Conservation (phyloP, 495 filamentous ascomycete genomes). For the Penicillium chermesinum region DNA sequence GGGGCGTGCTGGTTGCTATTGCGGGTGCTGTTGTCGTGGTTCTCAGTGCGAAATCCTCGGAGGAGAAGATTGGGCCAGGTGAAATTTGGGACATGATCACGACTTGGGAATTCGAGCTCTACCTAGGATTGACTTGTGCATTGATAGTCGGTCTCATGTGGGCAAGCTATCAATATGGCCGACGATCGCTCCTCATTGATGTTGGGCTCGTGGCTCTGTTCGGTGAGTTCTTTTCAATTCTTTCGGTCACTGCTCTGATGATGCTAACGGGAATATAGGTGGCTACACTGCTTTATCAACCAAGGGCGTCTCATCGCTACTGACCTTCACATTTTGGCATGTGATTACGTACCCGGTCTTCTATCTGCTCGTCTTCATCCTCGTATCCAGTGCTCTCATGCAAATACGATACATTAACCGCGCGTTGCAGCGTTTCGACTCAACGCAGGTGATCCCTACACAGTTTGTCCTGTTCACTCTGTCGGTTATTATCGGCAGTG, state of each 20-base stretch:
- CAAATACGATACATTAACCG: conserved; percentile 96
- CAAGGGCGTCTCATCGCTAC: conserved; percentile 90
- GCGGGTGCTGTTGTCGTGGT: conserved; percentile 89
- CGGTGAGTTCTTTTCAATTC: conserved; percentile 50
- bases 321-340: conserved; percentile 81
- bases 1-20: conserved; percentile 81
- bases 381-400: conserved; percentile 81
- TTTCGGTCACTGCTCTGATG: background rate
- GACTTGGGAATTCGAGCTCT: conserved; percentile 84
- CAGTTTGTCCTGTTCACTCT: conserved; percentile 97
- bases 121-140: conserved; percentile 67
- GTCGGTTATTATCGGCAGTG: conserved; percentile 90
- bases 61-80: conserved; percentile 84
- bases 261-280: conserved; percentile 48
- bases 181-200: conserved; percentile 84
- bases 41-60: conserved; percentile 81
- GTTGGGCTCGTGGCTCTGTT: conserved; percentile 88
- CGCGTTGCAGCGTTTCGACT: conserved; percentile 89
- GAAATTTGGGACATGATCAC: conserved; percentile 89
- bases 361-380: conserved; percentile 71
- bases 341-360: conserved; percentile 87
- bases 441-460: conserved; percentile 92
- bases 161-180: conserved; percentile 76
- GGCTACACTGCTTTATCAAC: conserved; percentile 94
- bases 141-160: conserved; percentile 73